Evolutionary conservation across 345 rosid species (phyloP), one percentile per base, ranked within the genome.

Genomic region (Odontarrhena argentea): DNA sequence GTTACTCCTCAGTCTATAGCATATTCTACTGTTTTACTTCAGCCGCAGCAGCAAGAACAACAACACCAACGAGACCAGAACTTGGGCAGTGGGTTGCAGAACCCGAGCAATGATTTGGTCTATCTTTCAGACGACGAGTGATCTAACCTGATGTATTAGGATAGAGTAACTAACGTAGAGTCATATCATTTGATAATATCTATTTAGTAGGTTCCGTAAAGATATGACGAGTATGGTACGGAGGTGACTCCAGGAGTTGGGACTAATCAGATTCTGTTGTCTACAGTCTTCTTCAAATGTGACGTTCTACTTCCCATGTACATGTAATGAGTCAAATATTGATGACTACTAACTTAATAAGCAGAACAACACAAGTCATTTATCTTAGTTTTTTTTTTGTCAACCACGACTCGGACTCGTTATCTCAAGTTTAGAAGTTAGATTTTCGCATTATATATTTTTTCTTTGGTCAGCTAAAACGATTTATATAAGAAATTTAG

Each of bases 71-170:
- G 32, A 8, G 65, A 70, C 55, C 69, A 57, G 28, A 53, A 62
- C 8, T 53, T 45, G 62, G 64, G 66, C 6, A 61, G 22, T 38
- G 72, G 71, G 26, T 53, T 60, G 18, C 76, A 24, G 34, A n/a
- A 13, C 22, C 22, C 22, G 4, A 59, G 42, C 30, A 37, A 22
- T 54, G 50, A 53, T 53, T 48, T 73, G 50, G 78, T 74, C 8
- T 74, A 35, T 55, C 65, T 74, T 30, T 74, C 74, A 48, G 78
- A 74, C 63, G 69, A 74, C 43, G 78, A 67, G 69, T 67, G 55
- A 67, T 45, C 11, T 45, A 57, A 15, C 22, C 11, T n/a, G 45
- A 48, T 48, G 10, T 9, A 4, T 28, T 57, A 72, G 71, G 15
- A 15, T 64, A 37, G 41, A 55, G 38, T 46, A 38, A 7, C 30